Conservation (phyloP, 495 filamentous ascomycete genomes). For the Acidiella bohemica region DNA sequence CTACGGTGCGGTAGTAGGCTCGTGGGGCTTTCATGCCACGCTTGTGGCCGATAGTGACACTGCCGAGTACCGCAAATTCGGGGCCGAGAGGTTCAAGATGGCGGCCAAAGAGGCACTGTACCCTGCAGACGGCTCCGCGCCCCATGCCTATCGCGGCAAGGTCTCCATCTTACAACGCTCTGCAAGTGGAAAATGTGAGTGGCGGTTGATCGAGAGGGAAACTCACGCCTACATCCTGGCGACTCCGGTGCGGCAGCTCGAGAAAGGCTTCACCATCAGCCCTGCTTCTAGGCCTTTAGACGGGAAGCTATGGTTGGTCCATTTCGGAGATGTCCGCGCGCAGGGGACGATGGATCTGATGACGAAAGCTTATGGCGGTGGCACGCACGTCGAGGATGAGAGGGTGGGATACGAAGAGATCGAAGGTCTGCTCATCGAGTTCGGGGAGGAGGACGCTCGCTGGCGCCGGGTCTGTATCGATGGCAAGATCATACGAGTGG, state of each 20-base stretch:
- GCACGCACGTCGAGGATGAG: conserved; percentile 51
- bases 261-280: conserved; percentile 65
- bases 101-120: conserved; percentile 61
- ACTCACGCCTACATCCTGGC: conserved; percentile 62
- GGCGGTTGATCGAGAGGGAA: conserved; percentile 24
- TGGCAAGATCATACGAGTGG: conserved; percentile 65
- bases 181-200: conserved; percentile 20
- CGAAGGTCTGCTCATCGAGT: conserved; percentile 48
- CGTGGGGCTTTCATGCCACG: conserved; percentile 76
- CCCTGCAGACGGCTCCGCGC: conserved; percentile 41
- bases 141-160: conserved; percentile 55
- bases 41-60: conserved; percentile 84
- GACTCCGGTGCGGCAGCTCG: conserved; percentile 64
- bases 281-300: conserved; percentile 53
- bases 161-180: conserved; percentile 32
- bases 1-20: conserved; percentile 70
- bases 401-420: conserved; percentile 53
- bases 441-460: conserved; percentile 44
- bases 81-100: conserved; percentile 65
- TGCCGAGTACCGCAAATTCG: conserved; percentile 55
- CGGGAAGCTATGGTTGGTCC: conserved; percentile 54
- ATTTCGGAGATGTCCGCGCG: conserved; percentile 51
- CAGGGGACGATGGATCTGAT: conserved; percentile 60
- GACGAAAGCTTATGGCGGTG: conserved; percentile 58
- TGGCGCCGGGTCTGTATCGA: conserved; percentile 85